Conservation (phyloP, 371 early-diverging fungal genomes). For the Mucor velutinosus region DNA sequence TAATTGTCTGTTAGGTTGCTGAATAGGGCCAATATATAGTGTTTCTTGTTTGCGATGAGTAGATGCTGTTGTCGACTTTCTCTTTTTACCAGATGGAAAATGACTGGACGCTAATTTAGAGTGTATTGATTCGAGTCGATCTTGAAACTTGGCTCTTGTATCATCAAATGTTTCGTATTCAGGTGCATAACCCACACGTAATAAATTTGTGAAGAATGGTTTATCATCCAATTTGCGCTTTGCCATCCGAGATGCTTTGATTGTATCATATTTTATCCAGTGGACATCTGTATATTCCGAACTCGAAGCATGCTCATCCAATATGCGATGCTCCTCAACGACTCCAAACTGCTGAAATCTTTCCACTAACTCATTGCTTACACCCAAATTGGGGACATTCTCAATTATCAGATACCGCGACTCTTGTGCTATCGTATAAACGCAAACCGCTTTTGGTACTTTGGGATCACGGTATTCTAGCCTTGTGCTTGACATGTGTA, state of each 20-base stretch:
- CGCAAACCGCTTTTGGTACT: constrained; percentile 44
- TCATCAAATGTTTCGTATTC: constrained; percentile 56
- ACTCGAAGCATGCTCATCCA: constrained; percentile 38
- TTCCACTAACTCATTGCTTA: constrained; percentile 36
- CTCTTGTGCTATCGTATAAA: constrained; percentile 57
- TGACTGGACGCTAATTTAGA: not conserved
- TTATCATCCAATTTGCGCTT: constrained; percentile 52
- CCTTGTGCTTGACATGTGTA: constrained; percentile 7
- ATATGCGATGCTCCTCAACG: constrained; percentile 27
- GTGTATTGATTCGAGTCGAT: constrained; percentile 18
- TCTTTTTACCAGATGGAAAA: not conserved
- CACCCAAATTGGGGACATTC: constrained; percentile 46
- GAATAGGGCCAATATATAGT: not conserved
- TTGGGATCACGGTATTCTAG: constrained; percentile 39
- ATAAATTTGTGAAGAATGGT: constrained; percentile 40
- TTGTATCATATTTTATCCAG: constrained; percentile 31
- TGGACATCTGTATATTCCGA: constrained; percentile 39
- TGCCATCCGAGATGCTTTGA: constrained; percentile 40
- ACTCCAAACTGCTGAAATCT: constrained; percentile 36
- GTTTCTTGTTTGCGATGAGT: not conserved
- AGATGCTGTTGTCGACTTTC: not conserved
- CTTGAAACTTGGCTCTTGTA: constrained; percentile 46
- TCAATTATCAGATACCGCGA: constrained; percentile 54
- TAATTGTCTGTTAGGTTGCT: not conserved
- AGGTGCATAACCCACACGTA: constrained; percentile 51